Percentiles rank a stretch among this genome's conserved stretches.
Evolutionary conservation across 2,329 filamentous ascomycete species (phyloP).

Genomic region (Dothistroma septosporum): DNA sequence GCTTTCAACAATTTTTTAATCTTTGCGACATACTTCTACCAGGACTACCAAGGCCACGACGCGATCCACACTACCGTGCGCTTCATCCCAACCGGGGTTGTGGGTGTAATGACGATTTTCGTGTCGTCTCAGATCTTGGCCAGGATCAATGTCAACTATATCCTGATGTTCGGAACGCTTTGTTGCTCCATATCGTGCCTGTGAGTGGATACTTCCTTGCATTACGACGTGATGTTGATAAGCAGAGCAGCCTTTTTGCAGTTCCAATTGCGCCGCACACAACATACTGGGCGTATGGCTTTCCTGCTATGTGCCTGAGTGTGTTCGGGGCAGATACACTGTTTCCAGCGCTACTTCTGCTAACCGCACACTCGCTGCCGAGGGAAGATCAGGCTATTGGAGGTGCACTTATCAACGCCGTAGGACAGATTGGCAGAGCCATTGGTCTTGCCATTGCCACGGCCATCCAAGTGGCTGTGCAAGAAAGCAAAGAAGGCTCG

Average conservation of each 20-base stretch:
- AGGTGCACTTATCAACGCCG: slow-evolving; percentile 63
- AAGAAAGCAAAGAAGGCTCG: slow-evolving; percentile 34
- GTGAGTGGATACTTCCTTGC: slow-evolving; percentile 1
- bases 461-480: slow-evolving; percentile 59
- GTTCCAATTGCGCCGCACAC: slow-evolving; percentile 58
- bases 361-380: slow-evolving; percentile 60
- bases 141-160: slow-evolving; percentile 54
- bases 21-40: slow-evolving; percentile 65
- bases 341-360: slow-evolving; percentile 62
- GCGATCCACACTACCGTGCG: slow-evolving; percentile 64
- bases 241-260: slow-evolving; percentile 58
- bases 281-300: slow-evolving; percentile 63
- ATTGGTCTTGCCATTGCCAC: slow-evolving; percentile 64
- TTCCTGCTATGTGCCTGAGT: slow-evolving; percentile 62
- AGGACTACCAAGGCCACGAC: slow-evolving; percentile 60
- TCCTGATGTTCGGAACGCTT: slow-evolving; percentile 56
- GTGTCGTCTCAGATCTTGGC: slow-evolving; percentile 55
- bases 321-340: slow-evolving; percentile 65
- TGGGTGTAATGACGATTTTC: slow-evolving; percentile 55
- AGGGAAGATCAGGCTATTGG: slow-evolving; percentile 63
- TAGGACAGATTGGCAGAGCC: slow-evolving; percentile 61
- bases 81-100: slow-evolving; percentile 63
- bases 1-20: slow-evolving; percentile 66
- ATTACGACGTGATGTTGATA: slow-evolving; percentile 25
- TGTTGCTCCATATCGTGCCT: slow-evolving; percentile 42